Evolutionary conservation across 148 eudicot genomes (phyloP).

Genomic region (Rhododendron molle): DNA sequence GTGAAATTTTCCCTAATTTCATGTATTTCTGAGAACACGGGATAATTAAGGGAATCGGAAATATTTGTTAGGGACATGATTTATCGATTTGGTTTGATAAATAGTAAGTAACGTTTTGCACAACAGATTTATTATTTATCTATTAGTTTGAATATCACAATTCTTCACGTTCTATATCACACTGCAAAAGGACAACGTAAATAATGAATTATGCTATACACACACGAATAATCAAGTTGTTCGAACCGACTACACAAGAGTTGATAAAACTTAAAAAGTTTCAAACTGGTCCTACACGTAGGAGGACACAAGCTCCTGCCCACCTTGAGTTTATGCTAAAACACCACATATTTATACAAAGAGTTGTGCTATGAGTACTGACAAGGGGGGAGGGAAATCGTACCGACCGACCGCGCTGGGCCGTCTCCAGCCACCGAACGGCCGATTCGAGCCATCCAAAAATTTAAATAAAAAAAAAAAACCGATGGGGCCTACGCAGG

Average conservation of each 20-base stretch:
- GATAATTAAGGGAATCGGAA: background rate
- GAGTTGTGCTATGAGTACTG: no score
- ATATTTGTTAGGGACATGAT: background rate
- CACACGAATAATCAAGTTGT: no score
- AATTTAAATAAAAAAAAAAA: no score
- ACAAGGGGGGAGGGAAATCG: no score
- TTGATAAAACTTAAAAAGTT: no score
- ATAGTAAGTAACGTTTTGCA: no score
- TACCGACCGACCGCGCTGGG: no score
- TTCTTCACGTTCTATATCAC: background rate
- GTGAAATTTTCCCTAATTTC: background rate
- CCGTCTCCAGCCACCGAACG: no score
- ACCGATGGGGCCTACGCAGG: no score
- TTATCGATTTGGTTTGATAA: background rate
- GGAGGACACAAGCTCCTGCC: background rate
- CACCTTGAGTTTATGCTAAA: background rate
- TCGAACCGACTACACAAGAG: background rate
- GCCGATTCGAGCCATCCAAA: no score
- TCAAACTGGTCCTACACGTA: rapidly evolving
- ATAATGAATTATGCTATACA: no score
- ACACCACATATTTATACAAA: background rate
- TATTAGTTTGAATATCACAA: background rate
- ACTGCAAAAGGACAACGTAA: background rate
- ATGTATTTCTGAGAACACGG: background rate
- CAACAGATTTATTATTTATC: no score